These are phyloP conservation scores for Reutealis trisperma DNA, from an alignment of 345 rosid species.

Conservation along the genomic window DNA sequence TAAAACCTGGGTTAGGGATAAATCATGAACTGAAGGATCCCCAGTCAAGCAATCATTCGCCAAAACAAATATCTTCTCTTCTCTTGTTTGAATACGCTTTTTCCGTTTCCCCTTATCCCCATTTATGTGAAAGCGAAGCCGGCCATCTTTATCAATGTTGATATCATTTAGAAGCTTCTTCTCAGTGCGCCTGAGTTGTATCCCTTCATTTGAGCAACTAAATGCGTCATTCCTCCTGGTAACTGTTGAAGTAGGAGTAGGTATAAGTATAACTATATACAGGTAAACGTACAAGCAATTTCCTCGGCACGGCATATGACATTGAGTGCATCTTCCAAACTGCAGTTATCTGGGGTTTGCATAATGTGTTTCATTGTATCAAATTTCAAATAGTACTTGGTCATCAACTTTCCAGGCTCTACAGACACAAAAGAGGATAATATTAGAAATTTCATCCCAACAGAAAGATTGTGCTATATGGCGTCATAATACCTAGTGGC, in stretches of 20 bases:
- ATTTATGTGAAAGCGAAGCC: constrained; percentile 82
- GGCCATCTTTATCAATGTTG: constrained; percentile 73
- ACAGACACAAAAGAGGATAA: constrained; percentile 16
- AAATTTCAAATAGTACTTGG: constrained; percentile 89
- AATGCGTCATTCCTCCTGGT: constrained; percentile 6
- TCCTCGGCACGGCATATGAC: constrained; percentile 84
- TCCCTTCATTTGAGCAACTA: constrained; percentile 65
- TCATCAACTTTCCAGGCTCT: constrained; percentile 98
- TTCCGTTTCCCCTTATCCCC: constrained; percentile 86
- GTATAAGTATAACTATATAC: constrained; percentile 2
- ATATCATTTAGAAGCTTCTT: constrained; percentile 90
- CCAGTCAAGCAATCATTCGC: constrained; percentile 96
- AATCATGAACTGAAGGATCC: constrained; percentile 83
- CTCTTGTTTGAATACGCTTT: constrained; percentile 85
- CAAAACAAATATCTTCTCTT: constrained; percentile 90
- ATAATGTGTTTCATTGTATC: constrained; percentile 91
- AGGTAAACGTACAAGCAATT: constrained; percentile 72
- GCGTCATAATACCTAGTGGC: constrained; percentile 68
- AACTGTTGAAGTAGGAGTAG: constrained; percentile 1
- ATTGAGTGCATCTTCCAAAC: constrained; percentile 76
- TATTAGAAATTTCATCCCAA: constrained; percentile 15
- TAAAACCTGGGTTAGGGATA: constrained; percentile 86
- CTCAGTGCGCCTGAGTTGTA: constrained; percentile 96
- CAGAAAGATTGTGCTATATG: constrained; percentile 12
- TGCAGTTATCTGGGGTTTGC: constrained; percentile 61